These are phyloP conservation scores for Phytopythium delawarense DNA, from an alignment of 352 stramenopile species.

Conservation along the genomic window DNA sequence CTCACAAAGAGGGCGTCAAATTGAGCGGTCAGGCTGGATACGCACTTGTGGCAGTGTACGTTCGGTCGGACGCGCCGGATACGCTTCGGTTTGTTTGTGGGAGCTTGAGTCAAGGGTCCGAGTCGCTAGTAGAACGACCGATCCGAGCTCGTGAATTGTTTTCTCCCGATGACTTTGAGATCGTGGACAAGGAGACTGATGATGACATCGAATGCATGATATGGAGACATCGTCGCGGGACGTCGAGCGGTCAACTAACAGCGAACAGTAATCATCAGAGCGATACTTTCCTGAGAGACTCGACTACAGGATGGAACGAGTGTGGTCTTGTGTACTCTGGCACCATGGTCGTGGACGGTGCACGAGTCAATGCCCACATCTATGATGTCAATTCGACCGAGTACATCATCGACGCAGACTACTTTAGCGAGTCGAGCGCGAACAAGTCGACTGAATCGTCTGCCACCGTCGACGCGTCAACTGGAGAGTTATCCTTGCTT, in stretches of 20 bases:
- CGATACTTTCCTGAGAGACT: background rate
- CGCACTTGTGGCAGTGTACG: slow-evolving; percentile 32
- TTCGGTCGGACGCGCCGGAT: slow-evolving; percentile 25
- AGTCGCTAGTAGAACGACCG: slow-evolving; percentile 15
- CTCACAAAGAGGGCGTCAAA: slow-evolving; percentile 59
- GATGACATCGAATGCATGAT: background rate
- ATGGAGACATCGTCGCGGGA: background rate
- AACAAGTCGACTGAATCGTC: background rate
- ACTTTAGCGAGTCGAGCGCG: background rate
- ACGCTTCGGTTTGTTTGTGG: slow-evolving; percentile 39
- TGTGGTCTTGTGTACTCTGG: slow-evolving; percentile 27
- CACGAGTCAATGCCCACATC: slow-evolving; percentile 15
- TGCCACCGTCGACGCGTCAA: background rate
- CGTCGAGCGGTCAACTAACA: background rate
- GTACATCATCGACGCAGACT: slow-evolving; percentile 18
- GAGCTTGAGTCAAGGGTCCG: background rate
- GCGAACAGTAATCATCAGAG: background rate
- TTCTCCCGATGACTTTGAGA: slow-evolving; percentile 15
- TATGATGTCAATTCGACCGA: slow-evolving; percentile 22
- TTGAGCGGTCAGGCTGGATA: slow-evolving; percentile 7
- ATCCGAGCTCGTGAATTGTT: slow-evolving; percentile 22
- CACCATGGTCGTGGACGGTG: slow-evolving; percentile 17
- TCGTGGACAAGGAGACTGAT: background rate
- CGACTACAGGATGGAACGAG: background rate
- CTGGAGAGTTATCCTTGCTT: background rate